Evolutionary conservation across 441 rosid genomes (phyloP), one percentile per base, ranked within the genome.

Genomic region (Erodium trifolium): DNA sequence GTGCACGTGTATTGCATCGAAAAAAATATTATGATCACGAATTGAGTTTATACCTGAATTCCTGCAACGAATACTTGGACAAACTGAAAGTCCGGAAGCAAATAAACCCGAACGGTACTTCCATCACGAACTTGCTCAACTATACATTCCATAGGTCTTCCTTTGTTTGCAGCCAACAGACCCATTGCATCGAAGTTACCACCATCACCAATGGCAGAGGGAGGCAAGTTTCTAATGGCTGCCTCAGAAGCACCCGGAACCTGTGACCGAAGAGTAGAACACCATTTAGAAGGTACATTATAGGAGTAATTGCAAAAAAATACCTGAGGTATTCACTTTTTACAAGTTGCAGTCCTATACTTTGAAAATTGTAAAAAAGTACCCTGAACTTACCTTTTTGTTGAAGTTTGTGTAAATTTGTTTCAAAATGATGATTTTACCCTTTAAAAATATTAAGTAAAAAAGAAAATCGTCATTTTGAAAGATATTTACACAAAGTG

Each of bases 21-120:
- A 53, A 53, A 5, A 17, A 34, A 34, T n/a, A 16, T 14, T 16
- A 16, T 53, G 19, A 53, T 53, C 60, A 53, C 19, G 14, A 53
- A 14, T 53, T 1, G 60, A 53, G 6, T 53, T 53, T n/a, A 16
- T 75, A 89, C 99, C 98, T 92, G 98, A 73, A 90, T 82, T 78
- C 99, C 99, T 4, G 99, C 99, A 76, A 95, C 87, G 78, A 86
- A 89, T 6, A 95, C 99, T 82, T 89, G 97, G 67, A 95, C 97
- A 77, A 87, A 95, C 82, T 90, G 96, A 78, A 95, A 90, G 55
- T 87, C 95, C 16, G 99, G 99, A 76, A 95, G 98, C 88, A 95
- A 85, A 81, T 92, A 84, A 55, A 90, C 96, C 43, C 96, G 86
- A 23, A 23, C 27, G 0, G 27, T 23, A 23, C 27, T 23, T 23